These are phyloP conservation scores for Eucalyptus polyanthemos DNA, from an alignment of 345 rosid genomes.

Conservation along the genomic window DNA sequence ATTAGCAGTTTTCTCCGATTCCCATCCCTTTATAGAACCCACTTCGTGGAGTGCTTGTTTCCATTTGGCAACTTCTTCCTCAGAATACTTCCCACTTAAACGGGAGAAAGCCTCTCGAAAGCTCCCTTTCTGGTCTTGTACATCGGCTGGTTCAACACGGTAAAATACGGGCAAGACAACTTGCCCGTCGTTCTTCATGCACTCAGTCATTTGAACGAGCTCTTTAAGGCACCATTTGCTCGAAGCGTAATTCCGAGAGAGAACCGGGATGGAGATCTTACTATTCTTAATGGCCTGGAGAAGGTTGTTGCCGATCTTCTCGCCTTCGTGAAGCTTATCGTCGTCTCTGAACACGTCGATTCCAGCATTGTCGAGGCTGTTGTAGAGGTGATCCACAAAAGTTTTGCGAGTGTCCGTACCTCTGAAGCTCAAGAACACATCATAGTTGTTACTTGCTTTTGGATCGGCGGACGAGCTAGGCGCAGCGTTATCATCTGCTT, in stretches of 20 bases:
- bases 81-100: neutral
- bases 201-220: neutral
- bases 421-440: neutral
- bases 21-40: neutral
- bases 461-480: no score
- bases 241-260: neutral
- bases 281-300: neutral
- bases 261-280: neutral
- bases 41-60: neutral
- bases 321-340: neutral
- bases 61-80: neutral
- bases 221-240: neutral
- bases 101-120: neutral
- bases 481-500: no score
- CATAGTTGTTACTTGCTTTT: fast-evolving
- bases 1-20: neutral
- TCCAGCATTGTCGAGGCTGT: fast-evolving
- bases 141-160: neutral
- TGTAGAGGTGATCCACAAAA: neutral
- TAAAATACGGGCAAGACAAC: neutral
- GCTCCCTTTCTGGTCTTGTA: neutral
- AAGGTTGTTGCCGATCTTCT: neutral
- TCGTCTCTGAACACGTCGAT: neutral
- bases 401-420: neutral
- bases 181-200: neutral